Evolutionary conservation across 345 rosid species (phyloP).

Genomic region (Arabidopsis arenosa): DNA sequence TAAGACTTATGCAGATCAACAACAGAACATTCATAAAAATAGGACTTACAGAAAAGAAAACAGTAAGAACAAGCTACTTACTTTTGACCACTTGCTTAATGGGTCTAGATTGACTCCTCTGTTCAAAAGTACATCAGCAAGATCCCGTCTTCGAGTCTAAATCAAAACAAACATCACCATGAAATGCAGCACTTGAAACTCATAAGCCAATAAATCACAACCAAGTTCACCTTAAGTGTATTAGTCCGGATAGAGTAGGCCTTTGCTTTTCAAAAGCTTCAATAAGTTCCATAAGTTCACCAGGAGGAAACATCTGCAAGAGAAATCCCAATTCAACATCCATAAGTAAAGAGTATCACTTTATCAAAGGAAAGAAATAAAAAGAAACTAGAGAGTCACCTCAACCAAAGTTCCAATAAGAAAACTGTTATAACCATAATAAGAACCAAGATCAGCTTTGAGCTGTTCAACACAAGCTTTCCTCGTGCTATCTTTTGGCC

Average conservation of each 20-base stretch:
- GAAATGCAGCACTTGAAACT: constrained; percentile 26
- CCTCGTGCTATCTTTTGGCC: constrained; percentile 68
- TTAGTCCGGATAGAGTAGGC: constrained; percentile 87
- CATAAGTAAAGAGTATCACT: constrained; percentile 4
- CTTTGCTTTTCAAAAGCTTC: constrained; percentile 96
- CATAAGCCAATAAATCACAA: constrained; percentile 24
- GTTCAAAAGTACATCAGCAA: constrained; percentile 92
- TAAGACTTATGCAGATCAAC: constrained; percentile 11
- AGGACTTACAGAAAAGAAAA: neutral
- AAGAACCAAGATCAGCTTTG: constrained; percentile 72
- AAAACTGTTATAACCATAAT: constrained; percentile 91
- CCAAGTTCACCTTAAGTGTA: constrained; percentile 73
- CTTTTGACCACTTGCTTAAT: constrained; percentile 97
- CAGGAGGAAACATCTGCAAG: constrained; percentile 89
- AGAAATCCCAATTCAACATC: constrained; percentile 31
- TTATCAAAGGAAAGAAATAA: neutral
- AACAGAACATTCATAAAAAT: neutral
- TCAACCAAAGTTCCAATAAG: constrained; percentile 78
- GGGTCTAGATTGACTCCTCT: constrained; percentile 97
- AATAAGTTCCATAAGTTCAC: constrained; percentile 88
- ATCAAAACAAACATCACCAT: constrained; percentile 30
- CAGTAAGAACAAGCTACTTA: constrained; percentile 38
- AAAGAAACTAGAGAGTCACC: constrained; percentile 51
- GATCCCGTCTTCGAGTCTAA: constrained; percentile 88
- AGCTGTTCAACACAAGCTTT: constrained; percentile 77